Conservation (phyloP, 2,329 filamentous ascomycete genomes). For the Penicillium griseofulvum region DNA sequence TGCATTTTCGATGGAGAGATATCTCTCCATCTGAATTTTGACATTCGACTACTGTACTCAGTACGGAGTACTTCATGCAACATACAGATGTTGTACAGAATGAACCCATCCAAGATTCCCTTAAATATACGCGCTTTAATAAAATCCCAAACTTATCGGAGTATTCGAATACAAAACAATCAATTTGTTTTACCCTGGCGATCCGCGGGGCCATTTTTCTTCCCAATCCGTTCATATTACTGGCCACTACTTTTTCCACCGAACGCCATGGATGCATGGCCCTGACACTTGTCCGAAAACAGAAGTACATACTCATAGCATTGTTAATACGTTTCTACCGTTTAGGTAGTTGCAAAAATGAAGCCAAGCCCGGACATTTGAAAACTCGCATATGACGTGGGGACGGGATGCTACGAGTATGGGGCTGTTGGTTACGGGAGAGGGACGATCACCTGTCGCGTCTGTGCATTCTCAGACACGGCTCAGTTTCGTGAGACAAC, state of each 20-base stretch:
- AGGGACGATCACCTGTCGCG: not conserved
- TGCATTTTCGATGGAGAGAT: conserved; percentile 1
- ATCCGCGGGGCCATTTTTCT: conserved; percentile 3
- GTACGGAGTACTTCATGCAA: too few relatives aligned
- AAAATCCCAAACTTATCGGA: not conserved
- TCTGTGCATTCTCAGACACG: not conserved
- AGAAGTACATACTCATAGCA: not conserved
- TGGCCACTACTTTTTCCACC: not conserved
- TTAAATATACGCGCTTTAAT: not conserved
- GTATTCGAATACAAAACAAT: not conserved
- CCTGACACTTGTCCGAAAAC: not conserved
- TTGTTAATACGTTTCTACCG: not conserved
- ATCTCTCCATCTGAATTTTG: not conserved
- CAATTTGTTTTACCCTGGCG: not conserved
- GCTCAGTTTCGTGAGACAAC: not conserved
- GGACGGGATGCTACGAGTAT: not conserved
- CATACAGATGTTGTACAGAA: too few relatives aligned
- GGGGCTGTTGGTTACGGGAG: not conserved
- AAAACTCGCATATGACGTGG: not conserved
- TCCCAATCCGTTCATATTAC: not conserved
- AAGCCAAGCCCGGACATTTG: not conserved
- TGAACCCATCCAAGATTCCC: too few relatives aligned
- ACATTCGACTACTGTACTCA: too few relatives aligned
- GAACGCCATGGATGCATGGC: not conserved
- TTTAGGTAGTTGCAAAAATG: not conserved